Evolutionary conservation across 176 grass and related monocot species (phyloP).

Genomic region (Panicum miliaceum): DNA sequence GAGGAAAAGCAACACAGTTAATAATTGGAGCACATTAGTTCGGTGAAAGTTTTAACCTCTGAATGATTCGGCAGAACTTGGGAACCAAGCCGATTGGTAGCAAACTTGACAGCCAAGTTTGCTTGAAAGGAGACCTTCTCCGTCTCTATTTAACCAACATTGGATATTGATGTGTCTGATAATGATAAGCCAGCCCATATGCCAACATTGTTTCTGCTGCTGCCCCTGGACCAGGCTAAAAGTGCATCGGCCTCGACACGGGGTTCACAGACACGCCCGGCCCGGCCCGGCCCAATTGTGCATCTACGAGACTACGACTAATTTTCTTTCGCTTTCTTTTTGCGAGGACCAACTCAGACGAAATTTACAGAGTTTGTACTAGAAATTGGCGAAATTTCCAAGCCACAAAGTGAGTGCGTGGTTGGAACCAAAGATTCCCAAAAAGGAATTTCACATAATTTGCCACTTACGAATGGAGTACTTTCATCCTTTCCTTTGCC

Average conservation of each 20-base stretch:
- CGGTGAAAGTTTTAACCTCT: not conserved
- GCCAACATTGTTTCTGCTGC: not conserved
- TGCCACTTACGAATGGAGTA: not conserved
- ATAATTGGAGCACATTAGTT: not conserved
- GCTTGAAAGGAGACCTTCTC: not conserved
- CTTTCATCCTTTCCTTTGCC: not conserved
- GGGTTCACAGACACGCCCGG: not conserved
- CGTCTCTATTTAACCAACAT: not conserved
- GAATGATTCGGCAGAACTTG: not conserved
- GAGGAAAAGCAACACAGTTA: not conserved
- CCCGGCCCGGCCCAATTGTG: not conserved
- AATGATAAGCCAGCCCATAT: too few species aligned
- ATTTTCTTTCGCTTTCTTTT: not conserved
- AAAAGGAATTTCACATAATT: not conserved
- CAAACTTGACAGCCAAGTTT: conserved; percentile 13
- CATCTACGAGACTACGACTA: not conserved
- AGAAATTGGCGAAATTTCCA: not conserved
- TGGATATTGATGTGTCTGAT: too few species aligned
- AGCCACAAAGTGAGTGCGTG: not conserved
- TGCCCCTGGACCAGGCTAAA: not conserved
- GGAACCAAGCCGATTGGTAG: not conserved
- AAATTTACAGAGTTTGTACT: not conserved
- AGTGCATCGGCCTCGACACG: not conserved
- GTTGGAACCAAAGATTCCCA: not conserved
- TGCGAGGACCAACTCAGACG: not conserved